A percentile compares a stretch with the other conserved stretches of the same genome.
phyloP scores from a whole-genome alignment of 306 rosid species.

The Rosa rugosa region DNA sequence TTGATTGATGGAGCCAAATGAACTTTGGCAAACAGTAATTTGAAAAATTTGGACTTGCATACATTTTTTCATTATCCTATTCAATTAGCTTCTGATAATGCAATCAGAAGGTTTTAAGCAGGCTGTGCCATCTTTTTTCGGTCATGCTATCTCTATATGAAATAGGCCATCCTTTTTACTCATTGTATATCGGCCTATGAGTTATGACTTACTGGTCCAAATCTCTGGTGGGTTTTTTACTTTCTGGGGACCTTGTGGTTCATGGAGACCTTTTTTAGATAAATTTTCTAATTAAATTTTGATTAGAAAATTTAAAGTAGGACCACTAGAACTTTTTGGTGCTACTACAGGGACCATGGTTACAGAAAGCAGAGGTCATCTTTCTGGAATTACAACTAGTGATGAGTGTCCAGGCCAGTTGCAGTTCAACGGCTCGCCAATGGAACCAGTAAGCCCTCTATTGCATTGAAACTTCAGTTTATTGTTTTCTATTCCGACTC shows the following conservation, averaged over 20 bases:
- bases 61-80: not conserved
- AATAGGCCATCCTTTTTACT: not conserved
- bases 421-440: slow-evolving; percentile 23
- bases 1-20: not conserved
- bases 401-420: slow-evolving; percentile 13
- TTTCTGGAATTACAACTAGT: slow-evolving; percentile 8
- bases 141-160: not conserved
- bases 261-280: not conserved
- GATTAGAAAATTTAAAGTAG: not conserved
- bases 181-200: not conserved
- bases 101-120: not conserved
- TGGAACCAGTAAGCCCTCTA: slow-evolving; percentile 26
- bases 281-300: not conserved
- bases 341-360: slow-evolving; percentile 16
- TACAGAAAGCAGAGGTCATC: not conserved
- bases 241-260: not conserved
- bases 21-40: not conserved
- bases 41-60: not conserved
- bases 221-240: not conserved
- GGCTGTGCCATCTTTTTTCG: not conserved
- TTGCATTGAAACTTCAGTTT: not conserved
- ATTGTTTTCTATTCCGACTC: not conserved
- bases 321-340: not conserved
- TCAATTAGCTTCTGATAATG: not conserved
- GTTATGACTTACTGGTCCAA: not conserved